Base-by-base conservation (phyloP, 352 stramenopile genomes). In the Aphanomyces invadans region DNA sequence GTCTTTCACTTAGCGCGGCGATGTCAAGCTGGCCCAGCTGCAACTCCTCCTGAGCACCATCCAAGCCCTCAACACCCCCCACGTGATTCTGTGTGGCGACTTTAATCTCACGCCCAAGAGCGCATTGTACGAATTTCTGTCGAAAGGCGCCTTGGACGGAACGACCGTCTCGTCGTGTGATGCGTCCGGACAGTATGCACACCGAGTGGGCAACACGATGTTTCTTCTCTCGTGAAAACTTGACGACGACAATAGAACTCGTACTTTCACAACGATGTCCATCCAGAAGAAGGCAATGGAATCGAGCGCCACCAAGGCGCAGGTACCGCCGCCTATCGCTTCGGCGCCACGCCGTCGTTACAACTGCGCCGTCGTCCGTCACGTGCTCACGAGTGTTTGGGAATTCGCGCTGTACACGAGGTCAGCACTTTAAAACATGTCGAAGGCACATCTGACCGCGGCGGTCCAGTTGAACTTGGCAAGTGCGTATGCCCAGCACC, bases 41-140 rank as follows among this genome's bases (percentile, higher is more conserved):
- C 64, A 87, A 54, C 69, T 73, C 66, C 70, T 89, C 31, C 69
- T 86, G 10, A 68, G 64, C 2, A 74, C 67, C 23, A 54, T 89
- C 11, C 57, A 55, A 10, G 71, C 62, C 55, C 51, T 83, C 10
- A 61, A 54, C 23, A 38, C 21, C 68, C 82, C 1, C 76, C 79
- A 0, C 21, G 66, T 86, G 12, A 33, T 89, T 31, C 70, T 89
- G 19, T 86, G 76, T 44, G 81, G 81, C 0, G 81, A 89, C 48
- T 89, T 89, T 61, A 89, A 89, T 65, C 51, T 89, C 44, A 70
- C 75, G 49, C 81, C 81, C 0, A 76, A 83, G 64, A 87, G 81
- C 26, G 72, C 81, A 51, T 70, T 89, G 25, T 89, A 89, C 51
- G 76, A 86, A 57, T 86, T 79, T 38, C 39, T 89, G 12, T 79